phyloP scores from a whole-genome alignment of 169 alveolate genomes.

The Plasmodium coatneyi region DNA sequence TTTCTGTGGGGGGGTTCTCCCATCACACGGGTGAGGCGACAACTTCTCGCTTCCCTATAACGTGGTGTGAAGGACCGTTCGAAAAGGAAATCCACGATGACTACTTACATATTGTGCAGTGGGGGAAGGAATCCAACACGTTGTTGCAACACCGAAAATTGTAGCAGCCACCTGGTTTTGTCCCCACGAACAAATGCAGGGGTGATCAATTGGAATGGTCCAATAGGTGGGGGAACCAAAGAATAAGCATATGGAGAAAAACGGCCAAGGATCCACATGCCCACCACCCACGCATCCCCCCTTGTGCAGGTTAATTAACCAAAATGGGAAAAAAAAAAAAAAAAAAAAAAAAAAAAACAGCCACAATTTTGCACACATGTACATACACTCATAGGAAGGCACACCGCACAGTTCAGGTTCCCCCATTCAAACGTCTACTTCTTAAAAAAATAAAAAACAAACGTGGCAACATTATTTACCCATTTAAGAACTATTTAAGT shows the following conservation, averaged over 20 bases:
- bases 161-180: not conserved
- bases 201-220: not conserved
- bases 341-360: not conserved
- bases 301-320: not conserved
- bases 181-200: not conserved
- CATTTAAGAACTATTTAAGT: not conserved
- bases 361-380: not conserved
- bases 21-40: not conserved
- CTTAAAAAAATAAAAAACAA: not conserved
- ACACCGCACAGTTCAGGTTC: not conserved
- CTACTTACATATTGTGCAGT: not conserved
- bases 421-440: not conserved
- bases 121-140: not conserved
- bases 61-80: not conserved
- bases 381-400: not conserved
- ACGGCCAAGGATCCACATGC: not conserved
- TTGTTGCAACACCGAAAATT: not conserved
- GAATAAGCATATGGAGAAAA: not conserved
- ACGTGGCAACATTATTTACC: not conserved
- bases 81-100: not conserved
- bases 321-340: not conserved
- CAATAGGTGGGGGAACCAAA: not conserved
- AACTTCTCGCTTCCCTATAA: not conserved
- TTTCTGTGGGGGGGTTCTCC: not conserved
- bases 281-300: not conserved